phyloP scores from a whole-genome alignment of 257 asterid species.

The Solanum rostratum region DNA sequence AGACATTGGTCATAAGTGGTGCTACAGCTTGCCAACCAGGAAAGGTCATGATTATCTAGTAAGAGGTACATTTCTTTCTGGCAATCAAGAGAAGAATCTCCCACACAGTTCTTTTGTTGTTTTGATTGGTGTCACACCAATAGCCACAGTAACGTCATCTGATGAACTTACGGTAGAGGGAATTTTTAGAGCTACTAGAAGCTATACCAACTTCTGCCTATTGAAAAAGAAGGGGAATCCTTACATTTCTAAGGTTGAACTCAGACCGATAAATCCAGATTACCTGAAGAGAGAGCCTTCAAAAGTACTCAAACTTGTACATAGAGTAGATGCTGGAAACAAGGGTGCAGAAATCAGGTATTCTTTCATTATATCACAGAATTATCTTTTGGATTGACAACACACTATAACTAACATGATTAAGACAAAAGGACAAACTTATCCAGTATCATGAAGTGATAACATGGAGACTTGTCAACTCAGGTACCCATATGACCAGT shows the following conservation, averaged over 20 bases:
- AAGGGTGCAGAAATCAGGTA: conserved; percentile 34
- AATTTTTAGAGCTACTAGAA: conserved; percentile 29
- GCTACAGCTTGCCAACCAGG: conserved; percentile 32
- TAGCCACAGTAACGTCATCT: conserved; percentile 22
- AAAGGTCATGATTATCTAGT: conserved; percentile 29
- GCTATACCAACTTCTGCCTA: conserved; percentile 38
- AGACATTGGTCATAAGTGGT: conserved; percentile 33
- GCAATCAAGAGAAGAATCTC: conserved; percentile 14
- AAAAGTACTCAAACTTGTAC: conserved; percentile 30
- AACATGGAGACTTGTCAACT: conserved; percentile 1
- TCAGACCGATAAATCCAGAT: conserved; percentile 26
- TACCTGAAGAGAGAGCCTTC: conserved; percentile 22
- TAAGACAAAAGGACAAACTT: too few relatives aligned
- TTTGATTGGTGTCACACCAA: conserved; percentile 28
- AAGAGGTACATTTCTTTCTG: conserved; percentile 39
- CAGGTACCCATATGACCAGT: conserved; percentile 39
- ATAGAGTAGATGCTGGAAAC: conserved; percentile 38
- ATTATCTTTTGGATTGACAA: neutral
- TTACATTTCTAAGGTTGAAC: conserved; percentile 34
- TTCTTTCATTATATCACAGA: neutral
- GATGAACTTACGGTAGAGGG: conserved; percentile 21
- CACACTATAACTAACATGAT: neutral
- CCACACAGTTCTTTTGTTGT: conserved; percentile 19
- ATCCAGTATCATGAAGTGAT: neutral
- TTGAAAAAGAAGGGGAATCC: conserved; percentile 28